Percentiles rank a stretch among this genome's conserved stretches.
phyloP scores from a whole-genome alignment of 352 stramenopile species.

The Pythium aphanidermatum region DNA sequence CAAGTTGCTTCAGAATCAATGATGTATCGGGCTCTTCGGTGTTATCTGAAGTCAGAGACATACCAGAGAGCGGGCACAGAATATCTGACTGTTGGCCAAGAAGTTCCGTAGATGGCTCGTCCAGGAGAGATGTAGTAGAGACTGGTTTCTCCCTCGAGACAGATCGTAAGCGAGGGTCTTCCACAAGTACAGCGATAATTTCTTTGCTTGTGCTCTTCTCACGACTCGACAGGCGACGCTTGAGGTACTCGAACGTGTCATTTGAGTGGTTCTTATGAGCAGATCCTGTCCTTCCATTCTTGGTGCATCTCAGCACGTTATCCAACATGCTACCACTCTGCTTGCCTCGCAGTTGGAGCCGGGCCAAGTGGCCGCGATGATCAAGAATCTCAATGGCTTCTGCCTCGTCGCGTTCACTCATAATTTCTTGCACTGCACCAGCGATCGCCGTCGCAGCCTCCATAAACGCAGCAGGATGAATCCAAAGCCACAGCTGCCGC shows the following conservation, averaged over 20 bases:
- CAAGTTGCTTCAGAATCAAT: conserved; percentile 47
- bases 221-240: conserved; percentile 1
- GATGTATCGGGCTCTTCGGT: conserved; percentile 58
- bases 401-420: conserved; percentile 30
- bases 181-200: conserved; percentile 31
- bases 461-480: conserved; percentile 71
- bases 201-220: not conserved
- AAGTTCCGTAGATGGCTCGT: conserved; percentile 31
- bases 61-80: conserved; percentile 49
- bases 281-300: conserved; percentile 14
- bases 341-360: conserved; percentile 62
- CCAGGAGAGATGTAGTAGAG: conserved; percentile 22
- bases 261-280: conserved; percentile 41
- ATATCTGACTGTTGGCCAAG: conserved; percentile 28
- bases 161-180: conserved; percentile 36
- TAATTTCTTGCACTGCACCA: conserved; percentile 38
- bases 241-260: conserved; percentile 9
- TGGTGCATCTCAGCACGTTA: conserved; percentile 1
- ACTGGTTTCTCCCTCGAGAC: not conserved
- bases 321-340: conserved; percentile 30
- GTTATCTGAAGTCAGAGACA: conserved; percentile 27
- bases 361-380: conserved; percentile 55
- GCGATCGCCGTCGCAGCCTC: conserved; percentile 57
- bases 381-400: conserved; percentile 52
- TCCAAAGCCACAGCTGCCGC: conserved; percentile 74